Evolutionary conservation across 2,329 filamentous ascomycete genomes (phyloP).

Genomic region (Aureobasidium uvarum): DNA sequence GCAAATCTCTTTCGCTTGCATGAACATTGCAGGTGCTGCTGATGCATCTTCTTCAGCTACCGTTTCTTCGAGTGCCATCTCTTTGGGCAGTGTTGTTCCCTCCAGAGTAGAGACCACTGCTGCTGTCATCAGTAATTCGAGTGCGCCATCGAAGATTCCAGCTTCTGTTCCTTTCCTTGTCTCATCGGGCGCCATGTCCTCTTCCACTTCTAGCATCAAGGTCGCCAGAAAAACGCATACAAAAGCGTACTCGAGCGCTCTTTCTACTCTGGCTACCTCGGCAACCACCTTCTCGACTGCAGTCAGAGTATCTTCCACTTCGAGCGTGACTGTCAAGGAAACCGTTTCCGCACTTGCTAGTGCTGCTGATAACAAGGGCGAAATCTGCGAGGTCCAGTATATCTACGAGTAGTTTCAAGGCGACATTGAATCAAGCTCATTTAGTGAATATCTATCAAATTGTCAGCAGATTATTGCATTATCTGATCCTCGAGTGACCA

Average conservation of each 20-base stretch:
- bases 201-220: not conserved
- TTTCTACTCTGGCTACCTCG: not conserved
- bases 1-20: conserved; percentile 57
- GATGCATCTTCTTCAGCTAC: not conserved
- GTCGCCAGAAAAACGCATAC: not conserved
- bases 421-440: no score
- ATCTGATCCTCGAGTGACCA: not conserved
- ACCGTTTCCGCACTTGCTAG: not conserved
- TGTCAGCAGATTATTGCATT: not conserved
- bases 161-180: not conserved
- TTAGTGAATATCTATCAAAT: not conserved
- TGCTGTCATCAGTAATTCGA: not conserved
- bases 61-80: not conserved
- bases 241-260: not conserved
- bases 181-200: not conserved
- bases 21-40: conserved; percentile 31
- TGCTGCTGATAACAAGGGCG: not conserved
- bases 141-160: not conserved
- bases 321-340: not conserved
- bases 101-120: not conserved
- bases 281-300: conserved; percentile 8
- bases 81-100: not conserved
- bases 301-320: not conserved
- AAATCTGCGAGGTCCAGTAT: conserved; percentile 1
- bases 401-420: not conserved